Evolutionary conservation across 345 rosid species (phyloP).

Genomic region (Syzygium grande): DNA sequence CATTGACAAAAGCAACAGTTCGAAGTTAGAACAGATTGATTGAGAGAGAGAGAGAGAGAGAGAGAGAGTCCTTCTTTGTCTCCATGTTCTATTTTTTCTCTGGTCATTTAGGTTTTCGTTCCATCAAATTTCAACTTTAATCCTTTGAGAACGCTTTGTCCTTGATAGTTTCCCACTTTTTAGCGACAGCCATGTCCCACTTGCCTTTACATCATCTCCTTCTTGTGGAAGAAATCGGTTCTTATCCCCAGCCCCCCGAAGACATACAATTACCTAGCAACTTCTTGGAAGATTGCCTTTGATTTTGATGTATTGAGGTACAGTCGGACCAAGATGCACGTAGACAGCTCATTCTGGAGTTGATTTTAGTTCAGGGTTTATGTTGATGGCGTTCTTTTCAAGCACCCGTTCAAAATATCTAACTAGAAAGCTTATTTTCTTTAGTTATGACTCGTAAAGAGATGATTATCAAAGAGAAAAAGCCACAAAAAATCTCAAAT

Average conservation of each 20-base stretch:
- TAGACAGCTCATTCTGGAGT: not conserved
- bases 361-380: not conserved
- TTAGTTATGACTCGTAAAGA: not conserved
- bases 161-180: not conserved
- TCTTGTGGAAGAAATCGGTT: not conserved
- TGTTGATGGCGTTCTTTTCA: not conserved
- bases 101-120: not conserved
- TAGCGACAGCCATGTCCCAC: not conserved
- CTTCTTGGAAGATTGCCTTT: not conserved
- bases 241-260: not conserved
- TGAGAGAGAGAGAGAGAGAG: not conserved
- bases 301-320: not conserved
- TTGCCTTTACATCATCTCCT: not conserved
- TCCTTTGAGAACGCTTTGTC: not conserved
- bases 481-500: too few species aligned
- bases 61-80: not conserved
- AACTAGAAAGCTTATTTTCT: not conserved
- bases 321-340: not conserved
- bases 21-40: not conserved
- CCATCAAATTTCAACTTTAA: not conserved
- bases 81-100: not conserved
- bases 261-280: not conserved
- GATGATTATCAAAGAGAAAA: not conserved
- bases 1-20: not conserved
- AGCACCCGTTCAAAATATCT: not conserved